Evolutionary conservation across 73 alveolate genomes (phyloP), one percentile per base, ranked within the genome.

Genomic region (Paramecium tetraurelia): DNA sequence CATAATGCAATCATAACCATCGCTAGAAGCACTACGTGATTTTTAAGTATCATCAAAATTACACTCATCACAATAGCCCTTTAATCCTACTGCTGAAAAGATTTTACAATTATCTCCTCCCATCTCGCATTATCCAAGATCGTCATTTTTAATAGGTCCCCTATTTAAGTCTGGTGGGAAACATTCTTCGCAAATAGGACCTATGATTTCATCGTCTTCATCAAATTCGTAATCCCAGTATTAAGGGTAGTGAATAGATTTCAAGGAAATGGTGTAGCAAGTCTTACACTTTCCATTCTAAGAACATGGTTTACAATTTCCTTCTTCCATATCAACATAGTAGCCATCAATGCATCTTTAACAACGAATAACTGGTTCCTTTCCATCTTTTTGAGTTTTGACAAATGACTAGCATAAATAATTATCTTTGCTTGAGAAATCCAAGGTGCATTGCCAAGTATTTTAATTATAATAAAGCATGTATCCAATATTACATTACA

Each of bases 321-420:
- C 90, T 44, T 70, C 40, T 10, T 31, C 5, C 89, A 80, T 80
- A 80, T 80, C 75, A 14, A 80, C 75, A 80, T n/a, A 80, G 33
- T 44, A 80, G 11, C 90, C 90, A 44, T 41, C 70, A 2, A 41
- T 4, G 22, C 90, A 80, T 46, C 27, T 21, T 22, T 18, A 35
- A 80, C 90, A 80, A 14, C 90, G 48, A 27, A 27, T 27, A 27
- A 1, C 1, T 12, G 0, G 1, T 18, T 20, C 40, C 4, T 1
- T 6, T 75, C 11, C 36, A 38, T 21, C 40, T 7, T 1, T 6
- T 75, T 9, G 36, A 38, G 0, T 75, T 35, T 8, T 0, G 10
- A 75, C 9, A 75, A 38, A 75, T 0, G 87, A 75, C 1, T 18
- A 7, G 18, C 87, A 75, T 38, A 35, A 35, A 18, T 38, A 75